phyloP scores from a whole-genome alignment of 805 yeast species.

The Candida namnaoensis region DNA sequence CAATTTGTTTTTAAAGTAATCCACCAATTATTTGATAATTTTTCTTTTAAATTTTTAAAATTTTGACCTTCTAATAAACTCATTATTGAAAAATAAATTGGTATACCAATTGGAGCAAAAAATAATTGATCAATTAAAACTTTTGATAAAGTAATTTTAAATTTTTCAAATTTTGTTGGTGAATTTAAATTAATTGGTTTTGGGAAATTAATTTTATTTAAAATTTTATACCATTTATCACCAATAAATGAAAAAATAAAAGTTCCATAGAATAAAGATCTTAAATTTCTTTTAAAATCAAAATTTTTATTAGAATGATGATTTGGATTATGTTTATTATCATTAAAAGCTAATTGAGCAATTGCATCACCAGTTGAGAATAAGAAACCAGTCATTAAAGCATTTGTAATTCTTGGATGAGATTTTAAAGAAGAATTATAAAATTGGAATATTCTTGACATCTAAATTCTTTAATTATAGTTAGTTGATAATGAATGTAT shows the following conservation, averaged over 20 bases:
- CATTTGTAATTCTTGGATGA: constrained; percentile 46
- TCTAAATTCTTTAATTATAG: no score
- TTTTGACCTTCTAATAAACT: constrained; percentile 53
- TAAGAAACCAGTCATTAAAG: constrained; percentile 44
- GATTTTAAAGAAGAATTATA: constrained; percentile 17
- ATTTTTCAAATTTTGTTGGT: constrained; percentile 10
- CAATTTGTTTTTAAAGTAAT: constrained; percentile 68
- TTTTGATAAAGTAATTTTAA: constrained; percentile 32
- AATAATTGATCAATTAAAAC: constrained; percentile 64
- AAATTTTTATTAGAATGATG: constrained; percentile 14
- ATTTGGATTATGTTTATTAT: constrained; percentile 3
- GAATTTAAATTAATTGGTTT: not conserved
- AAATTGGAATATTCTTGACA: no score
- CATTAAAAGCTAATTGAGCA: constrained; percentile 53
- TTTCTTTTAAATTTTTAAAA: constrained; percentile 27
- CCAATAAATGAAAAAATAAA: constrained; percentile 71
- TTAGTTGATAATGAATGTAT: no score
- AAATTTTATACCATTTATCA: constrained; percentile 54
- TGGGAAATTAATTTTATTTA: constrained; percentile 36
- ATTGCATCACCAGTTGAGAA: constrained; percentile 71
- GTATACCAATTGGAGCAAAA: constrained; percentile 76
- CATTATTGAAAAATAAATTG: constrained; percentile 63
- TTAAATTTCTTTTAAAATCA: constrained; percentile 46
- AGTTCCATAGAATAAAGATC: constrained; percentile 69
- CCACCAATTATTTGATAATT: constrained; percentile 46